Base-by-base conservation (phyloP, 441 rosid species). In the Euphorbia celastroides region DNA sequence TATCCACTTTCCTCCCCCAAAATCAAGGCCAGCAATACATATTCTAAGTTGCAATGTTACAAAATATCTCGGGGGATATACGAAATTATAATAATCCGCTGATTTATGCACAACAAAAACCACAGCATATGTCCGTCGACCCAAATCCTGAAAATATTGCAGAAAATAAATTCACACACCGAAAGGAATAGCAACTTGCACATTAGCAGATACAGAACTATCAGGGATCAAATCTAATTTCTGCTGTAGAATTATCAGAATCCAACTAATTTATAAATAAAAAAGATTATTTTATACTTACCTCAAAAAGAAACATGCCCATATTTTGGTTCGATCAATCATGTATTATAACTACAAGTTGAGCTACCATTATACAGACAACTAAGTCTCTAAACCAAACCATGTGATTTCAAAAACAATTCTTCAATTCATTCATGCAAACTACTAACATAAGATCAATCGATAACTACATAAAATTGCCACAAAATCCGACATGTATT, bases 21-120 rank as follows among this genome's bases (percentile, higher is more conserved):
- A 42, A 25, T 34, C 27, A 28, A 6, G 12, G 32, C 12, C 12
- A 19, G 41, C 17, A 31, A 59, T 36, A 38, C 17, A 60, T 46
- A 32, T 60, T 58, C 20, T 58, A 19, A 44, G 34, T 67, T 57
- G 25, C 27, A 42, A 38, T 17, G 23, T 57, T 57, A 41, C 70
- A 66, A 41, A 67, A 23, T 42, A 31, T 19, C 30, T 57, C 25
- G 38, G 22, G 26, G 11, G 34, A 41, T 65, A 13, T 52, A 31
- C 30, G 27, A 38, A 27, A n/a, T n/a, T 7, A 50, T 42, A 11
- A 42, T 42, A 50, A 4, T 50, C 55, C 55, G 55, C 55, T 19
- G 55, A 19, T 19, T 50, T 50, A 50, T 50, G 55, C 55, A 50
- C 55, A 50, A 50, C 55, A n/a, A 50, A 50, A 50, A 50, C 55